phyloP scores from a whole-genome alignment of 768 basidiomycete genomes.

The Rhodotorula graminis region DNA sequence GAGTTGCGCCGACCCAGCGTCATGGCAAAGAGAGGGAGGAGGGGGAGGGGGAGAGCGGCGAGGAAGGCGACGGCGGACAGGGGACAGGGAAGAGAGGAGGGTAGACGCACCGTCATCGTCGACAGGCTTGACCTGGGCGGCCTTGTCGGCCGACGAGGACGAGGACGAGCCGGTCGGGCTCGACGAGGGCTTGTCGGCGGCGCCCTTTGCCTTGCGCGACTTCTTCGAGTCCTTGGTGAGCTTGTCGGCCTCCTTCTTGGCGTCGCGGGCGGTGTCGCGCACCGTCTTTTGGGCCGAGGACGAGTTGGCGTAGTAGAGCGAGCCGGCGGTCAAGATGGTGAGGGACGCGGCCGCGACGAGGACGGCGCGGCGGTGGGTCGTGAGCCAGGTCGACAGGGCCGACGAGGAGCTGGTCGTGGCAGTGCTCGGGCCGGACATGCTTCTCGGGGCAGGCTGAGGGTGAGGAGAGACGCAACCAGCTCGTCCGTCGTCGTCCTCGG shows the following conservation, averaged over 20 bases:
- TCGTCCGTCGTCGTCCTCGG: too few relatives aligned
- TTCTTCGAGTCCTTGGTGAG: constrained; percentile 51
- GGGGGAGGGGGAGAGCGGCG: too few relatives aligned
- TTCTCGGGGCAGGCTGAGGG: not conserved
- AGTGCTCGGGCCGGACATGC: not conserved
- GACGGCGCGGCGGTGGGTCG: constrained; percentile 22
- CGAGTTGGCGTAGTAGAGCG: constrained; percentile 53
- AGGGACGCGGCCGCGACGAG: constrained; percentile 64
- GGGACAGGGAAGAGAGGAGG: too few relatives aligned
- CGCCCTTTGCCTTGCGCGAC: constrained; percentile 47
- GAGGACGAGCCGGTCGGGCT: too few relatives aligned
- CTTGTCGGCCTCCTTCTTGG: constrained; percentile 48
- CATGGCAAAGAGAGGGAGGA: too few relatives aligned
- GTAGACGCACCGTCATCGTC: too few relatives aligned
- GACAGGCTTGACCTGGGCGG: too few relatives aligned
- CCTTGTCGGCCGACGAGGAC: too few relatives aligned
- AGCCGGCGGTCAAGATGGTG: constrained; percentile 69
- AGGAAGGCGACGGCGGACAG: too few relatives aligned
- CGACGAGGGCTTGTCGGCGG: too few relatives aligned
- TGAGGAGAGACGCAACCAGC: not conserved
- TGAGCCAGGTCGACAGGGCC: constrained; percentile 4
- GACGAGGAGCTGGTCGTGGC: not conserved
- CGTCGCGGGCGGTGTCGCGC: constrained; percentile 25
- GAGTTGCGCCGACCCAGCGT: too few relatives aligned
- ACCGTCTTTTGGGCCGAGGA: constrained; percentile 45